Base-by-base conservation (phyloP, 2,329 filamentous ascomycete genomes). In the Helotiales sp. region DNA sequence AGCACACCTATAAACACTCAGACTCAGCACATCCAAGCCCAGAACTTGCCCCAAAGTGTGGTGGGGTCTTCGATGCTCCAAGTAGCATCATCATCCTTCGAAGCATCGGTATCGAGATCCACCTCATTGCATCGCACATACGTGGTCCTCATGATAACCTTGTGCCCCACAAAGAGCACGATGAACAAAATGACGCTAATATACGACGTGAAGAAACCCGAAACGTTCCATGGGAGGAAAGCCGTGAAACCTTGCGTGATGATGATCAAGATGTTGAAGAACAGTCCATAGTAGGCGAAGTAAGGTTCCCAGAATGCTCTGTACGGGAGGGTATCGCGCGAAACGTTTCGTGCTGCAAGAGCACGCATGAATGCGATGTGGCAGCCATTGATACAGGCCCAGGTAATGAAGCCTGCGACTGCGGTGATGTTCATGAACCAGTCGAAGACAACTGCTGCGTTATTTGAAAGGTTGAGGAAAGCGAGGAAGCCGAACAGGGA, bases 381-480 rank as follows among this genome's bases (percentile, higher is more conserved):
- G 75, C 87, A 90, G 58, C 83, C 73, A 75, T 82, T 85, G 77
- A 91, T 91, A 75, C 87, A 87, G 6, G 86, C 83, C 90, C 91
- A 93, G 43, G 85, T 87, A 71, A 92, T 90, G 77, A 92, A 88
- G 6, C 89, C 89, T 3, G 88, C 88, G 6, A 90, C 87, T 61
- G 88, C 86, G 15, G 85, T 88, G 71, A 93, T 88, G 79, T 91
- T 91, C 72, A 92, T 83, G 52, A 93, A 82, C 90, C 90, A 93
- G 81, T 86, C 83, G 79, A 93, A 93, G 22, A 91, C 90, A 6
- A 83, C 79, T 3, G 82, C 82, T 52, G 87, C 89, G 66, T 79
- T 81, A 50, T 81, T 78, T 10, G 86, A 87, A 15, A 91, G 81
- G 78, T 91, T 91, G 66, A 93, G 82, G 79, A 91, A 93, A 17